Evolutionary conservation across 2,329 filamentous ascomycete genomes (phyloP).

Genomic region (Phialophora tarda): DNA sequence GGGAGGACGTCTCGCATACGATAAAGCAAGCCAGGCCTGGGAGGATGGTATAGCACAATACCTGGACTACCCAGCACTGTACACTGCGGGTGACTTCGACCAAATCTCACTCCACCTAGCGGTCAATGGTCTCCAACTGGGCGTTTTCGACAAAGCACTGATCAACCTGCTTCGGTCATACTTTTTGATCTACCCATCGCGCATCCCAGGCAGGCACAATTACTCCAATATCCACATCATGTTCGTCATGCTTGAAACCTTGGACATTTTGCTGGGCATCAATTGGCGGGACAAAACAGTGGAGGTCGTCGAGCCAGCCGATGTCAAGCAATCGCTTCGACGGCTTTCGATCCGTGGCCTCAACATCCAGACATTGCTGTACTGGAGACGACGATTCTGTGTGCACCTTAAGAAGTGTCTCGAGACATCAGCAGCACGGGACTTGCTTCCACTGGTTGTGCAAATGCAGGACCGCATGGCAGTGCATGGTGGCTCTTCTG

Average conservation of each 20-base stretch:
- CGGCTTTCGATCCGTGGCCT: conserved; percentile 20
- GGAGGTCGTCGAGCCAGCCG: background rate
- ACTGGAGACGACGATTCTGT: conserved; percentile 22
- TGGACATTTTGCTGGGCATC: conserved; percentile 20
- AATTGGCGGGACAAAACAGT: background rate
- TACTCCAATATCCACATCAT: conserved; percentile 26
- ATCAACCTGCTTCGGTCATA: conserved; percentile 26
- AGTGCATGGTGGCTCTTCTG: background rate
- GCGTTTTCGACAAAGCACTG: conserved; percentile 23
- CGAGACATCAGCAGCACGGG: conserved; percentile 19
- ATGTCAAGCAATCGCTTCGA: conserved; percentile 11
- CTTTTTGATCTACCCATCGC: conserved; percentile 27
- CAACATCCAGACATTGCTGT: conserved; percentile 7
- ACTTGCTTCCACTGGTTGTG: conserved; percentile 22
- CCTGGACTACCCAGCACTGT: conserved; percentile 22
- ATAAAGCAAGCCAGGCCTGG: background rate
- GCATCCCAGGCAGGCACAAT: conserved; percentile 23
- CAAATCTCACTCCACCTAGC: conserved; percentile 21
- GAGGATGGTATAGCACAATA: conserved; percentile 9
- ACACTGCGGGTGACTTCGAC: conserved; percentile 23
- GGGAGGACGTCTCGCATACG: background rate
- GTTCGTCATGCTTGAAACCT: conserved; percentile 26
- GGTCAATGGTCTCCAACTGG: conserved; percentile 15
- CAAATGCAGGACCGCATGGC: conserved; percentile 6
- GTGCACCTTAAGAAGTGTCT: conserved; percentile 20